These are phyloP conservation scores for Sextonia rubra DNA, from an alignment of 164 flowering plant species.

Conservation along the genomic window DNA sequence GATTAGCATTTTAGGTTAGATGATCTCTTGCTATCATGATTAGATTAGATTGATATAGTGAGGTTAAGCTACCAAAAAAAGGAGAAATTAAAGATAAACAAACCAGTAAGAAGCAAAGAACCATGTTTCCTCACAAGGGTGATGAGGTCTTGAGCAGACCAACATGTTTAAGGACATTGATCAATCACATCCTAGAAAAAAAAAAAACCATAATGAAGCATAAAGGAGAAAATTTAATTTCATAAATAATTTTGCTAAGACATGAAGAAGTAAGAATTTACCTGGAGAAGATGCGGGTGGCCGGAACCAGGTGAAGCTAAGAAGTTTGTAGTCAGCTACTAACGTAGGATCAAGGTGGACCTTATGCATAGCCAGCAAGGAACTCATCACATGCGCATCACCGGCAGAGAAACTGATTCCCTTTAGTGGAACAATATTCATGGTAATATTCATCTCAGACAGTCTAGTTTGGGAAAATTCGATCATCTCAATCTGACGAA, in stretches of 20 bases:
- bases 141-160: neutral
- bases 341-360: conserved; percentile 54
- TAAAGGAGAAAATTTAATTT: neutral
- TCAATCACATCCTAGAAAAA: neutral
- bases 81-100: neutral
- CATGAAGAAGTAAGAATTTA: conserved; percentile 22
- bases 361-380: conserved; percentile 61
- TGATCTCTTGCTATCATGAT: no score
- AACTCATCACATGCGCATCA: conserved; percentile 56
- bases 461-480: conserved; percentile 63
- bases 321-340: conserved; percentile 82
- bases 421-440: conserved; percentile 79
- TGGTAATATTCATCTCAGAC: conserved; percentile 71
- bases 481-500: conserved; percentile 71
- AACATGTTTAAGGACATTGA: neutral
- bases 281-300: conserved; percentile 63
- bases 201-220: neutral
- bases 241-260: neutral
- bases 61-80: neutral
- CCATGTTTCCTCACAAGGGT: neutral
- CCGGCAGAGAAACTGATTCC: conserved; percentile 69
- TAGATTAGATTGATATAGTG: no score
- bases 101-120: neutral
- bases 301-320: conserved; percentile 81
- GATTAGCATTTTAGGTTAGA: no score